These are phyloP conservation scores for Fusarium falciforme DNA, from an alignment of 2,329 filamentous ascomycete genomes.

Conservation along the genomic window DNA sequence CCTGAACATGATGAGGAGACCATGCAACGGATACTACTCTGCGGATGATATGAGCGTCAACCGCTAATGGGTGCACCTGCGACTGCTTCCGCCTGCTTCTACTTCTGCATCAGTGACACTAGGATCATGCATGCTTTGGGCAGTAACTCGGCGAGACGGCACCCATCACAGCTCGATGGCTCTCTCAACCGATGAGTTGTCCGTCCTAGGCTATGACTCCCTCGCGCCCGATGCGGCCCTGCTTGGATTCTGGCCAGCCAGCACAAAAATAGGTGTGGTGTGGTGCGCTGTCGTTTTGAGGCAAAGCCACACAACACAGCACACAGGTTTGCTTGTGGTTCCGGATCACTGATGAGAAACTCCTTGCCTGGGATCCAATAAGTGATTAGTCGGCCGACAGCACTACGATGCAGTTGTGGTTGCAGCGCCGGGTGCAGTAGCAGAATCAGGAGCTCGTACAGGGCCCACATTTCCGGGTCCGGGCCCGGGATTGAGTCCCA, in stretches of 20 bases:
- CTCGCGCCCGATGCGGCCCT: conserved; percentile 24
- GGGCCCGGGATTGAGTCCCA: conserved; percentile 5
- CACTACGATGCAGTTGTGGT: conserved; percentile 9
- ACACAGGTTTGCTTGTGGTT: background rate
- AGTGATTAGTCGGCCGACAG: conserved; percentile 3
- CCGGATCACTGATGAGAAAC: background rate
- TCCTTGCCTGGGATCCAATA: background rate
- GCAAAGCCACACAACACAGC: background rate
- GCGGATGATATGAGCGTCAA: conserved; percentile 24
- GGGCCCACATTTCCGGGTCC: conserved; percentile 5
- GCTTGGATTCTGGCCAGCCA: background rate
- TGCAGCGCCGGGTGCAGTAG: conserved; percentile 15
- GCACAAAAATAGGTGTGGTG: conserved; percentile 2
- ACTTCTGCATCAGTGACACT: conserved; percentile 19
- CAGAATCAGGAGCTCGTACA: conserved; percentile 18
- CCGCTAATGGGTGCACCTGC: conserved; percentile 24
- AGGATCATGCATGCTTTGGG: conserved; percentile 19
- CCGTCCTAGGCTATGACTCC: conserved; percentile 16
- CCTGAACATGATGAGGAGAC: background rate
- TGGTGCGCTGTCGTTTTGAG: conserved; percentile 26
- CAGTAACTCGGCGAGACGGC: conserved; percentile 14
- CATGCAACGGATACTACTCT: conserved; percentile 27
- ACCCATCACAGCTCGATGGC: conserved; percentile 14
- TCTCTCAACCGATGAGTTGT: conserved; percentile 30
- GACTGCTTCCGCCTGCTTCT: conserved; percentile 10